phyloP scores from a whole-genome alignment of 805 yeast genomes.

The Schizosaccharomyces japonicus region DNA sequence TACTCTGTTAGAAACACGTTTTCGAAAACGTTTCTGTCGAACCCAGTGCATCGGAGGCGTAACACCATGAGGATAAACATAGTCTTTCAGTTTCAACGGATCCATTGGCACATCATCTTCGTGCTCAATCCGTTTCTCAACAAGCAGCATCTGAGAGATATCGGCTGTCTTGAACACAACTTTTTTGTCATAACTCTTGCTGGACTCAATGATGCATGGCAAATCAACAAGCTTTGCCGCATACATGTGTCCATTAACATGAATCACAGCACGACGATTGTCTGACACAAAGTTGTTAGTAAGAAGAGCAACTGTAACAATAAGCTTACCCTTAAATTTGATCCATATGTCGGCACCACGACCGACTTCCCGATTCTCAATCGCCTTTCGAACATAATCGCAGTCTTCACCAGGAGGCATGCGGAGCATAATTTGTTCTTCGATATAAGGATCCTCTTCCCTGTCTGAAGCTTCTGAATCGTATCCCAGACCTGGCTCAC shows the following conservation, averaged over 20 bases:
- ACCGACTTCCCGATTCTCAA: conserved; percentile 23
- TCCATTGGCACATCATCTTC: conserved; percentile 20
- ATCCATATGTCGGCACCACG: conserved; percentile 32
- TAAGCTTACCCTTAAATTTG: conserved; percentile 33
- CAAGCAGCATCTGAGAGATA: conserved; percentile 61
- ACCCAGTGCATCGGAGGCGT: conserved; percentile 59
- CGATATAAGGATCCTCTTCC: conserved; percentile 82
- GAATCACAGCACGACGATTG: conserved; percentile 50
- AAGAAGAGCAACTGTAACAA: not conserved
- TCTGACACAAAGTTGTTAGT: conserved; percentile 18
- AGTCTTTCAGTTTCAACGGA: conserved; percentile 11
- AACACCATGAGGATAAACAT: conserved; percentile 46
- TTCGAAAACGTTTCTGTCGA: conserved; percentile 43
- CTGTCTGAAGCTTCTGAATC: conserved; percentile 91
- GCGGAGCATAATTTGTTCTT: conserved; percentile 62
- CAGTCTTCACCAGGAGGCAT: conserved; percentile 39
- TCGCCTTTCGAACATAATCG: conserved; percentile 51
- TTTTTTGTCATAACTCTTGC: conserved; percentile 71
- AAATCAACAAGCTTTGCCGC: conserved; percentile 71
- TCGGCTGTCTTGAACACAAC: conserved; percentile 73
- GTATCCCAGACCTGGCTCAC: conserved; percentile 84
- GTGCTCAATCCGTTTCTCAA: conserved; percentile 30
- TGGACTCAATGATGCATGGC: conserved; percentile 70
- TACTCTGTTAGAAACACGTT: conserved; percentile 41
- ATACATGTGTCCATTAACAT: conserved; percentile 43